Evolutionary conservation across 2,329 filamentous ascomycete species (phyloP), one percentile per base, ranked within the genome.

Genomic region (Cladophialophora immunda): DNA sequence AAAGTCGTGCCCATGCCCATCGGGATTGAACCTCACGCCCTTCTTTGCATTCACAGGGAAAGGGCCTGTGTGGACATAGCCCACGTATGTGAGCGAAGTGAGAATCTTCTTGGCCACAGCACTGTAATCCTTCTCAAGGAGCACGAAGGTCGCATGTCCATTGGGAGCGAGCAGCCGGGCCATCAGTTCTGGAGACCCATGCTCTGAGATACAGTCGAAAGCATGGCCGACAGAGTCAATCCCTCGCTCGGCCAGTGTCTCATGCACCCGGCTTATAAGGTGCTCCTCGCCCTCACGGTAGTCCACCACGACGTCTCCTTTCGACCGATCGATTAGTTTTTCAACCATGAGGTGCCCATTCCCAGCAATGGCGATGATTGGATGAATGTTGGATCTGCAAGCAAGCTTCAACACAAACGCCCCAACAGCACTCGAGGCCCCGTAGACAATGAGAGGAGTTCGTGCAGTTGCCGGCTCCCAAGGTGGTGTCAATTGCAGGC

Each of bases 241-340:
- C 65, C 81, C 80, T 9, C 77, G 70, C 2, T 79, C 79, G 9
- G 73, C 65, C 3, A 68, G 74, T 2, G 81, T 81, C n/a, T 81
- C 76, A 47, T 81, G 77, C 70, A 87, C 78, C 19, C 76, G 75
- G 62, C 75, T 70, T 0, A 85, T 77, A 5, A 88, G 78, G 2
- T 81, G 80, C 0, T 85, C 84, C 60, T 85, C 80, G 8, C 87
- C 87, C 0, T 79, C 73, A 29, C 87, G 85, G 75, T 90, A 89
- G 77, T 90, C 87, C 65, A 90, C 74, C n/a, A 90, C 77, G 0
- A 79, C 76, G 72, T 89, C 87, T 32, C 87, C 87, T 72, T 85
- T 85, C 5, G 47, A 50, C 29, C 30, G 74, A 73, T 87, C 83
- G 61, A 89, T 81, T 36, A 87, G 76, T 0, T 73, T 9, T 29